These are phyloP conservation scores for Chrysoporthe cubensis DNA, from an alignment of 2,329 filamentous ascomycete genomes.

Conservation along the genomic window DNA sequence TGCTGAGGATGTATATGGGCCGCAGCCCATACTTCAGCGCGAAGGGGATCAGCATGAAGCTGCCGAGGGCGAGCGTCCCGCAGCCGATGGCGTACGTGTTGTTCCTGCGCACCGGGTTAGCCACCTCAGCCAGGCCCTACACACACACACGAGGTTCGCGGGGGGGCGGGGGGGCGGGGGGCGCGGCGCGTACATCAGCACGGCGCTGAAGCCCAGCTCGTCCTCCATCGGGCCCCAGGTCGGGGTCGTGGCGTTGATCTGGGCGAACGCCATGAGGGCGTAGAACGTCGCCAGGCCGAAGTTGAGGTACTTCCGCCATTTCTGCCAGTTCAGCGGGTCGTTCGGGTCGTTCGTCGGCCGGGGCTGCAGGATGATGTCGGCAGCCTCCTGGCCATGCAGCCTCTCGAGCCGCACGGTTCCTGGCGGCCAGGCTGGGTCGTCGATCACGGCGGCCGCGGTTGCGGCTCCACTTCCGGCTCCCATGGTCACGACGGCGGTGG, in stretches of 20 bases:
- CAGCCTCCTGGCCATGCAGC: slow-evolving; percentile 9
- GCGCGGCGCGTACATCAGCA: slow-evolving; percentile 29
- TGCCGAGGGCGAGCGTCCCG: slow-evolving; percentile 46
- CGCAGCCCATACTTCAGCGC: slow-evolving; percentile 51
- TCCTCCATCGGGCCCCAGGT: slow-evolving; percentile 46
- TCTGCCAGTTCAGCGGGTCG: slow-evolving; percentile 27
- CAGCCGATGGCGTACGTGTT: slow-evolving; percentile 49
- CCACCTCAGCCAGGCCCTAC: neutral
- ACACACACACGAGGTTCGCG: neutral
- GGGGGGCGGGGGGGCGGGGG: slow-evolving; percentile 19
- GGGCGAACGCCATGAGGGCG: slow-evolving; percentile 28
- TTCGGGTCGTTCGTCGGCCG: slow-evolving; percentile 26
- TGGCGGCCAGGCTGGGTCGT: slow-evolving; percentile 27
- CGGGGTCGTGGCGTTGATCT: slow-evolving; percentile 27
- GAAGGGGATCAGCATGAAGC: slow-evolving; percentile 49
- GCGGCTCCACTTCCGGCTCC: slow-evolving; percentile 1
- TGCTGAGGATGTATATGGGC: slow-evolving; percentile 49
- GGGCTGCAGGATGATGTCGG: slow-evolving; percentile 28
- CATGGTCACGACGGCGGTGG: slow-evolving; percentile 9
- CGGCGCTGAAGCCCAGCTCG: slow-evolving; percentile 41
- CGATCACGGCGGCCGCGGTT: neutral
- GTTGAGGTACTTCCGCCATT: slow-evolving; percentile 29
- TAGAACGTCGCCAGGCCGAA: slow-evolving; percentile 29
- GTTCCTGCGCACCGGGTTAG: slow-evolving; percentile 35
- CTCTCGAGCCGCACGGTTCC: slow-evolving; percentile 28